Evolutionary conservation across 1,284 basidiomycete genomes (phyloP).

Genomic region (Ganoderma lucidum): DNA sequence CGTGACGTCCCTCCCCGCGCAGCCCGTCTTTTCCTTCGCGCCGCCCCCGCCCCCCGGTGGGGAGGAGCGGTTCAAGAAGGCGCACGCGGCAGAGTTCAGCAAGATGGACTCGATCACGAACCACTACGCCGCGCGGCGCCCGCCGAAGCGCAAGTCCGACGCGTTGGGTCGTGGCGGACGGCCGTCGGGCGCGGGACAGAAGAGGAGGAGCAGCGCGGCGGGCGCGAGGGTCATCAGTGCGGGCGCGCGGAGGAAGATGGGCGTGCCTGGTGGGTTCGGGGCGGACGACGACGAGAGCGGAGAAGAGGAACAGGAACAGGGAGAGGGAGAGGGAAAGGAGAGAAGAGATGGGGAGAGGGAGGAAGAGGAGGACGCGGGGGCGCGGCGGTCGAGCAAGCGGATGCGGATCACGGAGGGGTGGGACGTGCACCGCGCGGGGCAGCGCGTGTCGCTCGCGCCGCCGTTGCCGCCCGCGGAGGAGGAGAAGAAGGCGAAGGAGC

Average conservation of each 20-base stretch:
- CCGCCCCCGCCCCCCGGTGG: constrained; percentile 1
- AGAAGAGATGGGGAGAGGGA: constrained; percentile 55
- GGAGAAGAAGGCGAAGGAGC: constrained; percentile 54
- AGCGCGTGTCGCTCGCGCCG: constrained; percentile 45
- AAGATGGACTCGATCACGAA: constrained; percentile 81
- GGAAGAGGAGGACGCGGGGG: constrained; percentile 44
- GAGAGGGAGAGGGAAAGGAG: constrained; percentile 38
- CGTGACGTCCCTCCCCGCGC: background rate
- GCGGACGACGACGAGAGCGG: constrained; percentile 56
- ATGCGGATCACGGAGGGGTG: constrained; percentile 45
- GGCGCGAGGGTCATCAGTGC: constrained; percentile 59
- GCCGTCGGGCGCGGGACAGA: constrained; percentile 44
- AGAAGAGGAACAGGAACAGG: constrained; percentile 27
- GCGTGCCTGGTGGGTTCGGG: constrained; percentile 65
- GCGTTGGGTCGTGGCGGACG: constrained; percentile 35
- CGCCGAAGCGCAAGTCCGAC: constrained; percentile 52
- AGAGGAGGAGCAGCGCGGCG: constrained; percentile 46
- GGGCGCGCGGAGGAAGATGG: constrained; percentile 52
- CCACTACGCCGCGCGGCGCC: constrained; percentile 62
- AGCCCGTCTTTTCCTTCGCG: constrained; percentile 9
- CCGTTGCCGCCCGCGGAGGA: constrained; percentile 42
- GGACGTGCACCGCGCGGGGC: constrained; percentile 41
- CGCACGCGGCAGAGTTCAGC: constrained; percentile 68
- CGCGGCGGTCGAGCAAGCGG: constrained; percentile 49
- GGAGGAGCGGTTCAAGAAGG: constrained; percentile 60